Percentiles rank a stretch among this genome's conserved stretches.
Evolutionary conservation across 2,329 filamentous ascomycete genomes (phyloP).

Genomic region (Aspergillus persii): DNA sequence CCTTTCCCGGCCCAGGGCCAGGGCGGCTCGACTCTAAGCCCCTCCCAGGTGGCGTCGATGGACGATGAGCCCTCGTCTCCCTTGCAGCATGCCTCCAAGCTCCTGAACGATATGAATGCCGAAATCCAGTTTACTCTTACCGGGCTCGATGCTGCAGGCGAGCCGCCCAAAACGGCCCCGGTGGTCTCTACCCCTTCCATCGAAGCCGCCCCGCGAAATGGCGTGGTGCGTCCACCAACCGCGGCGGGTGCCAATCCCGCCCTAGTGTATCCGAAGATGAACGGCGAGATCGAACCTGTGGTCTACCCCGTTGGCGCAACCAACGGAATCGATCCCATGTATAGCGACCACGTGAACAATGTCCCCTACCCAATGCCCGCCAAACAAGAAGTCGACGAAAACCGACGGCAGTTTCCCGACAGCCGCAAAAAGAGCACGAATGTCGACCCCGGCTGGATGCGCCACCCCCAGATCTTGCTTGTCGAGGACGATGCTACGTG

Average conservation of each 20-base stretch:
- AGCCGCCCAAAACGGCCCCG: constrained; percentile 55
- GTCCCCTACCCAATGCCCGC: constrained; percentile 80
- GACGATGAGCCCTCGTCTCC: constrained; percentile 67
- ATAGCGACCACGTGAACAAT: constrained; percentile 89
- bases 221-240: constrained; percentile 41
- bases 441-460: constrained; percentile 63
- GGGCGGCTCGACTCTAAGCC: constrained; percentile 41
- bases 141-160: constrained; percentile 65
- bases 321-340: constrained; percentile 91
- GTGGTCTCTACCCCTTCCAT: constrained; percentile 58
- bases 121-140: constrained; percentile 63
- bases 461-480: constrained; percentile 75
- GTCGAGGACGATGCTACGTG: constrained; percentile 78
- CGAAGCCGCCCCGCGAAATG: constrained; percentile 49
- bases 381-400: constrained; percentile 56
- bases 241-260: constrained; percentile 49
- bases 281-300: constrained; percentile 64
- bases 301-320: constrained; percentile 91
- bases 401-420: constrained; percentile 48
- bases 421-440: constrained; percentile 60
- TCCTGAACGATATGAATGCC: constrained; percentile 63
- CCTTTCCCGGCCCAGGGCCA: constrained; percentile 44
- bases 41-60: constrained; percentile 45
- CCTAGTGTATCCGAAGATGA: constrained; percentile 50
- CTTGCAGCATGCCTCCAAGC: constrained; percentile 65